Base-by-base conservation (phyloP, 1,284 basidiomycete genomes). In the Mycena citricolor region DNA sequence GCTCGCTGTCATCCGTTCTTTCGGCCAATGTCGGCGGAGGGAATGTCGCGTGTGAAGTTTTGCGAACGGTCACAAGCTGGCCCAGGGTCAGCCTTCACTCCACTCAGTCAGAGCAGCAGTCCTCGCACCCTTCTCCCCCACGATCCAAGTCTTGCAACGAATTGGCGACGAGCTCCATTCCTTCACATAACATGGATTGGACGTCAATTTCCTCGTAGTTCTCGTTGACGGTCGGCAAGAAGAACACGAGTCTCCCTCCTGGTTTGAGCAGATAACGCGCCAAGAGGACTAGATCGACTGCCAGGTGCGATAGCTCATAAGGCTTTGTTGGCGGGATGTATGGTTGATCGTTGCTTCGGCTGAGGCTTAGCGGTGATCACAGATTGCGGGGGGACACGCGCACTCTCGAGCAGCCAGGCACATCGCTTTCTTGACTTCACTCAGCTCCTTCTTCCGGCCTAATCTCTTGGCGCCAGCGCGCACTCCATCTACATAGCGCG, bases 401-500 rank as follows among this genome's bases (percentile, higher is more conserved):
- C 52, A 77, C 78, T 62, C 61, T 51, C 65, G 68, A 14, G 70
- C 66, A 22, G 57, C 54, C 34, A 63, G 56, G 45, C 67, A 66
- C 10, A 64, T 55, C 16, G 61, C 62, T 26, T 65, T 59, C 43
- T 71, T 65, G 32, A 58, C 61, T 31, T 70, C 66, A n/a, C 65
- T 67, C 10, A 79, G 66, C 47, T 68, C 64, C 44, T 71, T 73
- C 55, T 82, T 86, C 20, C 92, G 75, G 1, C 97, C 97, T 1
- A 97, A 72, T 25, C 94, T 77, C 65, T 99, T 99, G 3, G 97
- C 97, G 1, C 97, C 97, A 13, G 97, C 95, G 22, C 97, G 76
- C 0, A 99, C 92, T 8, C 95, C 97, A 63, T 99, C 95, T 84
- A 24, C 22, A 16, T 28, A 34, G 13, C 22, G 22, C 19, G 20